Base-by-base conservation (phyloP, 2,329 filamentous ascomycete genomes). In the Bimuria novae-zelandiae region DNA sequence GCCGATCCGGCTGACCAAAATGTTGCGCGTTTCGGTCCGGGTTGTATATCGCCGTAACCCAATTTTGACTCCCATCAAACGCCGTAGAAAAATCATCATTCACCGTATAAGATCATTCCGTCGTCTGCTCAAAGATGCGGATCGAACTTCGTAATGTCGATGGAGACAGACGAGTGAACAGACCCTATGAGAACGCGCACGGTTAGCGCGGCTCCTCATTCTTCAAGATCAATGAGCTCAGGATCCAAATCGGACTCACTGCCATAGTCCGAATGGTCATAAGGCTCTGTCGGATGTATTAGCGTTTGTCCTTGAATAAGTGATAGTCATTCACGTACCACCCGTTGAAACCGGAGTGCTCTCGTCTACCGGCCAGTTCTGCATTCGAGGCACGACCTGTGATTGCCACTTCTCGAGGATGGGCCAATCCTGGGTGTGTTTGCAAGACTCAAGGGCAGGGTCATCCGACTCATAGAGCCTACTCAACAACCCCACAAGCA, bases 221-320 rank as follows among this genome's bases (percentile, higher is more conserved):
- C n/a, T n/a, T 51, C 56, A 35, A 62, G 54, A 4, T 65, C 65
- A 57, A 62, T 57, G 7, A 64, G 52, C 16, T 71, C 64, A 21
- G 60, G 54, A 27, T 49, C 63, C 16, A 67, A 61, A 51, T 72
- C 70, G 42, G 71, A 74, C 58, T 74, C 70, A 65, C 66, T 72
- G 7, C 64, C 69, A 60, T 71, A 73, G 50, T 73, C 70, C 3
- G 70, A 73, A n/a, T 69, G 64, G 32, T 72, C 70, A 40, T 68
- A 70, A 4, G 60, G 51, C 35, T 71, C 71, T 64, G 43, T 19
- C 10, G 23, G 4, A 22, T 12, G 7, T 16, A 16, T 50, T 39
- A 50, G 48, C 22, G 1, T 6, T 33, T 30, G 3, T 30, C 21
- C 21, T 17, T 14, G 10, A 43, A 33, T n/a, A 29, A 19, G 21